Conservation (phyloP, 2,329 filamentous ascomycete species). For the Diplocarpon mali region DNA sequence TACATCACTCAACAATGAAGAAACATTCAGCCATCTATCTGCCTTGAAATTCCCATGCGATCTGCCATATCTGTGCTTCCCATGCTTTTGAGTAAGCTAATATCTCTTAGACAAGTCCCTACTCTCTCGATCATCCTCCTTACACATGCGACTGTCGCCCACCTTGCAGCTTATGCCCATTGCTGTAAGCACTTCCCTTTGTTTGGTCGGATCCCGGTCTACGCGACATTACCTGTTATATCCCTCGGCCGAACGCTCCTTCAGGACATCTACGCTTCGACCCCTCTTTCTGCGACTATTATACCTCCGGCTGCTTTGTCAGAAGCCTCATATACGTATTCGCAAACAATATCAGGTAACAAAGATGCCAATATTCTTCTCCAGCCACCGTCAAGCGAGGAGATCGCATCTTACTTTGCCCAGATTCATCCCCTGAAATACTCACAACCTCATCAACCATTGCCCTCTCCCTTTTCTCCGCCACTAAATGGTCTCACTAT, state of each 20-base stretch:
- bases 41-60: no score
- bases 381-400: constrained; percentile 67
- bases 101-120: constrained; percentile 60
- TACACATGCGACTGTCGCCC: constrained; percentile 84
- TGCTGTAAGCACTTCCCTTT: constrained; percentile 94
- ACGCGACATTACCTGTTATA: constrained; percentile 88
- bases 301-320: constrained; percentile 65
- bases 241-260: constrained; percentile 82
- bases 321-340: constrained; percentile 45
- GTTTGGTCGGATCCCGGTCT: constrained; percentile 86
- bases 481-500: constrained; percentile 85
- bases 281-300: constrained; percentile 75
- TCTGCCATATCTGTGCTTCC: not conserved
- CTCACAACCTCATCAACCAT: constrained; percentile 86
- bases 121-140: constrained; percentile 88
- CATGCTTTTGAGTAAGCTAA: constrained; percentile 12
- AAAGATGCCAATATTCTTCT: constrained; percentile 43
- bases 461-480: constrained; percentile 77
- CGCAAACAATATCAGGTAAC: constrained; percentile 38
- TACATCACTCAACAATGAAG: constrained; percentile 25
- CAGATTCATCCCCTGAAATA: constrained; percentile 90
- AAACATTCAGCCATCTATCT: constrained; percentile 10
- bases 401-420: constrained; percentile 87
- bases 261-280: constrained; percentile 86
- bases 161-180: constrained; percentile 88